A percentile compares a stretch with the other conserved stretches of the same genome.
Evolutionary conservation across 768 basidiomycete species (phyloP).

Genomic region (Amanita brunnescens): DNA sequence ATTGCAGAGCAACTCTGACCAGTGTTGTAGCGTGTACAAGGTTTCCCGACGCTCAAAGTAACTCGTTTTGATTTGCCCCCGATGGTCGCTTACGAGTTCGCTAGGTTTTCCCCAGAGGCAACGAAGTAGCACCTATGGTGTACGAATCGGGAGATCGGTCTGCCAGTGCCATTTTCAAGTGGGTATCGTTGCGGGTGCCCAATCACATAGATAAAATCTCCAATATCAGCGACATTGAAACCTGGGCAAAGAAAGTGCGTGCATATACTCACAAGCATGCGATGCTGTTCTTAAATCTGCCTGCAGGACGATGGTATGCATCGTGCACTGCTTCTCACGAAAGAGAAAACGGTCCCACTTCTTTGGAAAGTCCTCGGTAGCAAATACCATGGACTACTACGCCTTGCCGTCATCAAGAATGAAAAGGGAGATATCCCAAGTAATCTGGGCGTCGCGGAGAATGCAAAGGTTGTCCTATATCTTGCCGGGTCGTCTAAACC

Average conservation of each 20-base stretch:
- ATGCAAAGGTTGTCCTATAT: slow-evolving; percentile 66
- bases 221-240: slow-evolving; percentile 44
- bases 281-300: not conserved
- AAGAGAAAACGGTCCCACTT: slow-evolving; percentile 68
- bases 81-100: not conserved
- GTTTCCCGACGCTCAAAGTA: slow-evolving; percentile 91
- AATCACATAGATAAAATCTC: slow-evolving; percentile 57
- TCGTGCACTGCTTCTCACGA: slow-evolving; percentile 62
- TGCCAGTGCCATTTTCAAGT: slow-evolving; percentile 65
- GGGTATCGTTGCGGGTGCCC: slow-evolving; percentile 66
- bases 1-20: not conserved
- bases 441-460: slow-evolving; percentile 50
- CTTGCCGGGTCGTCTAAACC: slow-evolving; percentile 47
- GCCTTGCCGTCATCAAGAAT: slow-evolving; percentile 58
- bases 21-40: slow-evolving; percentile 56
- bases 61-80: slow-evolving; percentile 8
- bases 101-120: slow-evolving; percentile 74
- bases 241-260: slow-evolving; percentile 65
- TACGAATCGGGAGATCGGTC: slow-evolving; percentile 68
- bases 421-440: slow-evolving; percentile 51
- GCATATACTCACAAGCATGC: not conserved
- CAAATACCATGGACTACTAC: slow-evolving; percentile 55
- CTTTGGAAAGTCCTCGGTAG: slow-evolving; percentile 77
- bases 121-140: slow-evolving; percentile 45
- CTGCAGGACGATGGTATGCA: slow-evolving; percentile 28